phyloP scores from a whole-genome alignment of 2,329 filamentous ascomycete species.

The Microdochium bolleyi region DNA sequence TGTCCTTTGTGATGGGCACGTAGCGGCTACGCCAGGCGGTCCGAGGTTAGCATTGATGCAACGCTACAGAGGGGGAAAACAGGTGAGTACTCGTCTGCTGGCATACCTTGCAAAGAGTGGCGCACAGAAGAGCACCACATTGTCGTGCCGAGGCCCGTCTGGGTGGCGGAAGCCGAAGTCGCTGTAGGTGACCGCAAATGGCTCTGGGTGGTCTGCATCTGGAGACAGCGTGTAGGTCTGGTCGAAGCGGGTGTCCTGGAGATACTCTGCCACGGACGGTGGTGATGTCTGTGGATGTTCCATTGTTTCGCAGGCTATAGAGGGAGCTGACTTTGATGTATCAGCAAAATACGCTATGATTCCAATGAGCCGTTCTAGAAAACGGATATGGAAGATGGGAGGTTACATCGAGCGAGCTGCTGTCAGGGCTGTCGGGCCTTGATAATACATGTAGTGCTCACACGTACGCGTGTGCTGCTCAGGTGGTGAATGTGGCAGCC shows the following conservation, averaged over 20 bases:
- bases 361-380: too few species aligned
- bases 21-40: conserved; percentile 18
- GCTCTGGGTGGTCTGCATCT: conserved; percentile 1
- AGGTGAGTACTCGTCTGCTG: too few species aligned
- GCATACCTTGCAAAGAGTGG: conserved; percentile 10
- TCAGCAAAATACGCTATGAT: too few species aligned
- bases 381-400: too few species aligned
- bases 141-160: conserved; percentile 4
- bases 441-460: too few species aligned
- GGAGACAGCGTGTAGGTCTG: conserved; percentile 7
- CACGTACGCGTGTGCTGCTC: too few species aligned
- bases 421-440: too few species aligned
- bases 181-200: conserved; percentile 10
- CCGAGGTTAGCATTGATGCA: too few species aligned
- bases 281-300: background rate
- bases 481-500: too few species aligned
- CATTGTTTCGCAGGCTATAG: background rate
- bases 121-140: conserved; percentile 10
- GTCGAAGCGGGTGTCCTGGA: conserved; percentile 10
- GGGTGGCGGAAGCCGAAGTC: conserved; percentile 9
- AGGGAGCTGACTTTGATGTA: too few species aligned
- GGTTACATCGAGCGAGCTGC: too few species aligned
- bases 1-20: conserved; percentile 22
- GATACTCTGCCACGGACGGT: conserved; percentile 1
- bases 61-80: too few species aligned